Base-by-base conservation (phyloP, 2,329 filamentous ascomycete genomes). In the Nigrospora oryzae region DNA sequence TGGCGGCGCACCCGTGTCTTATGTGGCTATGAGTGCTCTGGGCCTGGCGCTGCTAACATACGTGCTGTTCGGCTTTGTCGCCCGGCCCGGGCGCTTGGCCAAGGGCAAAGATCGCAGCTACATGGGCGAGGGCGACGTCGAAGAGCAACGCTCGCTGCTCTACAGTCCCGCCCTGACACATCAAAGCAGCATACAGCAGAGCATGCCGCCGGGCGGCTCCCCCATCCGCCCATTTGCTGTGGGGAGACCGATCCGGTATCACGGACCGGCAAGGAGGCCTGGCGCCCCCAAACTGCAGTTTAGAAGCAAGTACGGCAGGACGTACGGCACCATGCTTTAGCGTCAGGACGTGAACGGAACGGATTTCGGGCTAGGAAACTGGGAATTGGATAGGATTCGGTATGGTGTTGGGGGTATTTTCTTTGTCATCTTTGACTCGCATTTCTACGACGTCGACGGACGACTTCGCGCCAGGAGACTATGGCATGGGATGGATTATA, bases 1-100 rank as follows among this genome's bases (percentile, higher is more conserved):
- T 16, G 54, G 55, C 2, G 55, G 55, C 13, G 51, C 49, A 28
- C 55, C 55, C 8, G 53, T 57, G 53, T 57, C 55, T 12, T 57
- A 57, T 35, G 47, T 57, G 34, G 55, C 50, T 15, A 49, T 57
- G 49, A 54, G 49, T 11, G 42, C 51, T 2, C 48, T 57, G 11
- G 50, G 51, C 23, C 43, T 57, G 1, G 19, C 49, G 23, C 36
- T 51, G 4, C 44, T 52, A n/a, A 31, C 51, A 15, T 55, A 56
- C 40, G 37, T 56, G 12, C 44, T 56, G 4, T 55, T 55, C 36
- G 55, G 55, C 11, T 49, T 45, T 17, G 53, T 56, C 16, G 53
- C 55, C 19, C 46, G 49, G 16, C 53, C 53, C 23, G 51, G 55
- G 4, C 49, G 46, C n/a, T 34, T 52, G 14, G 54, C 50, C 3